Conservation (phyloP, 441 rosid species). For the Mallotus repandus region DNA sequence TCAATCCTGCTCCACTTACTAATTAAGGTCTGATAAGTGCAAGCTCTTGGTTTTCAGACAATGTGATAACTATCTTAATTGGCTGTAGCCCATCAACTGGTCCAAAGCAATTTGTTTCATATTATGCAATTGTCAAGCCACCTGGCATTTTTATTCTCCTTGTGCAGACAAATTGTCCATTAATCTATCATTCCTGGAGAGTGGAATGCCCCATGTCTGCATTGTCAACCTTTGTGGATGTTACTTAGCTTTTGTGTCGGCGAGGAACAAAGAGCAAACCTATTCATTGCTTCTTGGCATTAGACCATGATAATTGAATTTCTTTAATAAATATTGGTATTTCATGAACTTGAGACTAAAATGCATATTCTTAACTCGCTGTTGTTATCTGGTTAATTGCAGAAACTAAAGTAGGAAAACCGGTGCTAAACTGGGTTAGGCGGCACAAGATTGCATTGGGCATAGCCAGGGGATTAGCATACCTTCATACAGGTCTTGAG, state of each 20-base stretch:
- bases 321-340: too few species aligned
- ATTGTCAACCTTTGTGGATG: background rate
- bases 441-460: conserved; percentile 92
- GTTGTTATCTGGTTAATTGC: conserved; percentile 24
- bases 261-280: too few species aligned
- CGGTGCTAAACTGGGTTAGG: conserved; percentile 83
- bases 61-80: background rate
- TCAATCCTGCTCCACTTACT: background rate
- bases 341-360: too few species aligned
- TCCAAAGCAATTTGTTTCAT: background rate
- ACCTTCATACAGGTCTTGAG: conserved; percentile 82
- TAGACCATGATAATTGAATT: too few species aligned
- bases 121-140: background rate
- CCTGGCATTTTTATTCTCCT: background rate
- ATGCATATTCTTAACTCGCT: conserved; percentile 7
- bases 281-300: too few species aligned
- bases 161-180: background rate
- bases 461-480: conserved; percentile 81
- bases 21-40: background rate
- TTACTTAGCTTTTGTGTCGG: too few species aligned
- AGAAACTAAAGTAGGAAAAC: conserved; percentile 80
- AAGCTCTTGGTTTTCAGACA: background rate
- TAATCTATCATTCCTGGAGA: background rate
- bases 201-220: background rate
- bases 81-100: background rate